phyloP scores from a whole-genome alignment of 164 flowering plant species.

The Nymphaea thermarum region DNA sequence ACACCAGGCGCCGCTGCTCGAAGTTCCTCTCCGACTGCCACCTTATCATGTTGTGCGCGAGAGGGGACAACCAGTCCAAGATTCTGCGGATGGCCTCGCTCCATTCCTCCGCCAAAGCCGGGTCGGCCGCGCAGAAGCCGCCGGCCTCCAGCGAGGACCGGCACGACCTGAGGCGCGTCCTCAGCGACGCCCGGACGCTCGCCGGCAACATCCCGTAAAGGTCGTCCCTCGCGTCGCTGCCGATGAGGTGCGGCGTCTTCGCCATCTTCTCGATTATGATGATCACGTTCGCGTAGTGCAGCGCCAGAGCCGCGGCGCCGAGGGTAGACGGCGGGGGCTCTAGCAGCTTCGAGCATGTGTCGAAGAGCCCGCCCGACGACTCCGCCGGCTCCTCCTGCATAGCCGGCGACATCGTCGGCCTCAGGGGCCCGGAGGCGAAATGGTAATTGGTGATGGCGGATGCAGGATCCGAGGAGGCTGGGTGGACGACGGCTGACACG shows the following conservation, averaged over 20 bases:
- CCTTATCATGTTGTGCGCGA: conserved; percentile 86
- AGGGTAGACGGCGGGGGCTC: conserved; percentile 50
- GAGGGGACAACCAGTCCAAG: conserved; percentile 69
- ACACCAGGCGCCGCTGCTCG: conserved; percentile 59
- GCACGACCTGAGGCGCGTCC: conserved; percentile 45
- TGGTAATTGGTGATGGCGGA: conserved; percentile 9
- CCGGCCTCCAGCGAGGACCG: conserved; percentile 25
- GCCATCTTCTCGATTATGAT: conserved; percentile 84
- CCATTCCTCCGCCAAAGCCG: conserved; percentile 76
- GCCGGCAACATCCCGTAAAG: conserved; percentile 71
- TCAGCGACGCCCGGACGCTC: conserved; percentile 44
- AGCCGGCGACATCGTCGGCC: conserved; percentile 4
- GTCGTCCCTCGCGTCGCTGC: conserved; percentile 79
- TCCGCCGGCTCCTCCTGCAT: neutral
- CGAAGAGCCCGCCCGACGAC: conserved; percentile 29
- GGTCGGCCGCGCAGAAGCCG: conserved; percentile 63
- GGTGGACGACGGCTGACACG: conserved; percentile 65
- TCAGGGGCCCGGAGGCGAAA: conserved; percentile 34
- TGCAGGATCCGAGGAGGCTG: conserved; percentile 24
- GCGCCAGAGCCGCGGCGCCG: conserved; percentile 55
- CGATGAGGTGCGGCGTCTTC: conserved; percentile 68
- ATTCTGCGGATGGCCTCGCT: conserved; percentile 62
- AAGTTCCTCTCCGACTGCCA: conserved; percentile 97
- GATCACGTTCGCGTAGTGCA: conserved; percentile 80
- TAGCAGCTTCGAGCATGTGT: conserved; percentile 39